Evolutionary conservation across 1,139 yeast species (phyloP), one percentile per base, ranked within the genome.

Genomic region (Diutina sp.): DNA sequence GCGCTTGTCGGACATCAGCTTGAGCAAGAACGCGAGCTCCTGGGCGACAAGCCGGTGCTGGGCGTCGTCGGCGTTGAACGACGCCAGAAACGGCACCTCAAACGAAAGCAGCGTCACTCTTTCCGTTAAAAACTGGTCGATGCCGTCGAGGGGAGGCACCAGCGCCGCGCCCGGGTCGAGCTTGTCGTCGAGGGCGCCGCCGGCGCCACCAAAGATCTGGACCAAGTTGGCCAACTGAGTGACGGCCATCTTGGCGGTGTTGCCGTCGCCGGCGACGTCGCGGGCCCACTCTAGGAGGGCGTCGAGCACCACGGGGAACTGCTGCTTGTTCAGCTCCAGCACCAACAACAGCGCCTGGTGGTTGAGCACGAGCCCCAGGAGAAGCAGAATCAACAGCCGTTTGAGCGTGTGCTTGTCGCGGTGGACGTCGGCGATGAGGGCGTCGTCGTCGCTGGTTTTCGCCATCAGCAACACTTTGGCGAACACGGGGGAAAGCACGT

Each of bases 311-410:
- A 75, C 72, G 11, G 88, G 88, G 59, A 91, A 76, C 35, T 80
- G 78, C 53, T 75, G 72, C 63, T 82, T 79, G 67, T 89, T 90
- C 41, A 82, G 78, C 60, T 80, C 82, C 1, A 90, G 81, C 56
- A 90, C 73, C 65, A 93, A 80, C 58, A 93, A 74, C 57, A 95
- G 86, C 30, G 95, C 83, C 63, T 85, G 82, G 64, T 88, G 87
- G 69, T 93, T 95, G 61, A 87, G 79, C 29, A 88, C 78, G 54
- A 93, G 70, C 44, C 87, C 79, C 64, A 85, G 81, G 54, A 93
- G 65, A 61, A 91, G 81, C 46, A 83, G 80, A 67, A 89, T 78
- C 62, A 85, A 84, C 9, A 91, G 79, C 63, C 84, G 85, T 62
- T 87, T 85, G 64, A 91, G 73, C 46, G 80, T 72, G 54, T 79